Conservation (phyloP, 2,329 filamentous ascomycete genomes). For the Lecanicillium sp. region DNA sequence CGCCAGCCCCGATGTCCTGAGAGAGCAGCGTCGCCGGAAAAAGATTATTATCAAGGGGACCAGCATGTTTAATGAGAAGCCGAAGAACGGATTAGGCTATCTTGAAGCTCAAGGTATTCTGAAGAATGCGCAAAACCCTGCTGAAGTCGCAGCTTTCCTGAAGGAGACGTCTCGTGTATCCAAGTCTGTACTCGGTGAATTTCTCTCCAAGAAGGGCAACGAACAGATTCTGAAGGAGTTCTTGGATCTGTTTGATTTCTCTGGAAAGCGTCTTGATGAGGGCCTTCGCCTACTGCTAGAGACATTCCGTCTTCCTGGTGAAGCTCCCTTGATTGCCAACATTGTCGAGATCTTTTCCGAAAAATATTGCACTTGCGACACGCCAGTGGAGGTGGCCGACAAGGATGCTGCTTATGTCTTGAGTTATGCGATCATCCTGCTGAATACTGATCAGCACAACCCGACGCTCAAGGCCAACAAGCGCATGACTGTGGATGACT, state of each 20-base stretch:
- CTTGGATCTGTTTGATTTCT: slow-evolving; percentile 82
- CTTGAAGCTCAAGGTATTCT: slow-evolving; percentile 84
- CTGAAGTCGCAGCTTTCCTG: slow-evolving; percentile 78
- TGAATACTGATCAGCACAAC: slow-evolving; percentile 96
- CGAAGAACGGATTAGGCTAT: slow-evolving; percentile 82
- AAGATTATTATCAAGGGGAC: slow-evolving; percentile 83
- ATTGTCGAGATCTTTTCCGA: slow-evolving; percentile 85
- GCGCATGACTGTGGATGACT: slow-evolving; percentile 80
- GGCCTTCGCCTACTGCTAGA: slow-evolving; percentile 82
- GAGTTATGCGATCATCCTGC: slow-evolving; percentile 93
- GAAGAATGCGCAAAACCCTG: slow-evolving; percentile 63
- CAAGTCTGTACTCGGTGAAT: slow-evolving; percentile 88
- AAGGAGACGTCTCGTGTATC: slow-evolving; percentile 82
- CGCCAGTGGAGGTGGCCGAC: slow-evolving; percentile 70
- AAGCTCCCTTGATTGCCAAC: slow-evolving; percentile 86
- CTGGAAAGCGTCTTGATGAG: slow-evolving; percentile 80
- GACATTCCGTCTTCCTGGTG: slow-evolving; percentile 87
- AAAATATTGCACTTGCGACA: slow-evolving; percentile 67
- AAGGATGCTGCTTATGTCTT: slow-evolving; percentile 86
- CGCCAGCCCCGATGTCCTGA: slow-evolving; percentile 58
- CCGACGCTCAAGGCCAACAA: slow-evolving; percentile 74
- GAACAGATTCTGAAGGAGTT: slow-evolving; percentile 80
- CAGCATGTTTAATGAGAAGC: slow-evolving; percentile 90
- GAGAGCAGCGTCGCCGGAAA: slow-evolving; percentile 71
- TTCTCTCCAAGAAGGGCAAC: slow-evolving; percentile 84